Base-by-base conservation (phyloP, 306 rosid genomes). In the Vigna reflexopilosa region DNA sequence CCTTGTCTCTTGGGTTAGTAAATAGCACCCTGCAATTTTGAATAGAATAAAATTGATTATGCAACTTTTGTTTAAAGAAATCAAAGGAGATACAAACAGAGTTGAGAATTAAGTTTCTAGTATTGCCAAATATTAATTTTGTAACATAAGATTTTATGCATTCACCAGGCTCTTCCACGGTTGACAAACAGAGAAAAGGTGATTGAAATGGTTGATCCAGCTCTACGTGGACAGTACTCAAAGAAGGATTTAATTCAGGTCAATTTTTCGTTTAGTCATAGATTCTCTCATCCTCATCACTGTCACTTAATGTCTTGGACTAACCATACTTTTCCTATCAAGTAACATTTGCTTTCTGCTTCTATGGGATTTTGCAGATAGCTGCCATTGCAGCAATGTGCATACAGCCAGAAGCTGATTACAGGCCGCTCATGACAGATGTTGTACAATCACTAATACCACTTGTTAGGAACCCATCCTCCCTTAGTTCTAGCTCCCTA, bases 381-480 rank as follows among this genome's bases (percentile, higher is more conserved):
- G 99, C 98, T 10, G 98, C 99, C 32, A 90, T 96, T 67, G 99
- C 99, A 77, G 99, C 99, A 54, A 88, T 93, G 98, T 96, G 99
- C 77, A 92, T 93, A 83, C 99, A 93, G 84, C 93, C 98, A 70
- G 98, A 96, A 90, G 96, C 98, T 70, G 98, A 88, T 58, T 96
- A 93, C 82, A 85, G 99, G 69, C 99, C 99, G 8, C 80, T 96
- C 28, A 93, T 93, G 97, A 89, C 93, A 5, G 99, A 96, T 64
- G 98, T 96, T 20, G 96, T 93, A 34, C 99, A 92, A 72, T 96
- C 99, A 38, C 85, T 96, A 36, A 67, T 91, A 79, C 97, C 98
- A 14, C 86, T 96, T 28, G 92, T 89, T 66, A 88, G 83, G 77
- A 91, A 76, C 85, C 83, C 79, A 12, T 78, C 88, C 32, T 77